Conservation (phyloP, 2,329 filamentous ascomycete genomes). For the Gremmenia infestans region DNA sequence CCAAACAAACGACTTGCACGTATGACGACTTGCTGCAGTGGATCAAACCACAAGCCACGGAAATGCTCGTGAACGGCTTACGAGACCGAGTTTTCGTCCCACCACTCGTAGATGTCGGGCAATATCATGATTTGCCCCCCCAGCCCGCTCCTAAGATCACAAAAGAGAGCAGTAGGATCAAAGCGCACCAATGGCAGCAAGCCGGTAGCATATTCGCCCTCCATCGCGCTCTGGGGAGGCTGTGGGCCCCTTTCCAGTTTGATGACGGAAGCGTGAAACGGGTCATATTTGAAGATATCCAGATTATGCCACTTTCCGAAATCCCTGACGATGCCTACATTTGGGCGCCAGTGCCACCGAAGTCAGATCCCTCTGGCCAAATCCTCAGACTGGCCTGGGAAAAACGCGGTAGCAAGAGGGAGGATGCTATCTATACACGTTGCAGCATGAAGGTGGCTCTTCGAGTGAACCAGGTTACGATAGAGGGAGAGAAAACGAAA, state of each 20-base stretch:
- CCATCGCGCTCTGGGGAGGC: constrained; percentile 55
- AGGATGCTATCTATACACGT: neutral
- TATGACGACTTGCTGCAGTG: constrained; percentile 45
- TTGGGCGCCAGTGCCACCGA: too few relatives aligned
- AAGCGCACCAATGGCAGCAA: constrained; percentile 49
- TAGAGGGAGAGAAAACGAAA: constrained; percentile 13
- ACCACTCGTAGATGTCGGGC: constrained; percentile 42
- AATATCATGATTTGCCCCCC: constrained; percentile 28
- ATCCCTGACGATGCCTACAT: too few relatives aligned
- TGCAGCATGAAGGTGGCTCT: neutral
- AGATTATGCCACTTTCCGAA: constrained; percentile 9
- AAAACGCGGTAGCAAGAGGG: too few relatives aligned
- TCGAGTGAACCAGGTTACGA: constrained; percentile 12
- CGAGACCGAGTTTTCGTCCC: constrained; percentile 58
- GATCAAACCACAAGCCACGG: constrained; percentile 60
- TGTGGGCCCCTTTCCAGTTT: constrained; percentile 52
- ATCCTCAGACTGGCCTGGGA: too few relatives aligned
- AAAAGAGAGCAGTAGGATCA: constrained; percentile 56
- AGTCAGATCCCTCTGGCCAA: too few relatives aligned
- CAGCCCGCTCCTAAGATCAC: constrained; percentile 69
- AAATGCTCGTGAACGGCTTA: constrained; percentile 65
- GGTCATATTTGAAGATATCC: constrained; percentile 23
- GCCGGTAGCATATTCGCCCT: constrained; percentile 50
- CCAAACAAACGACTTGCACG: constrained; percentile 41
- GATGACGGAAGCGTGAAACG: constrained; percentile 16